phyloP scores from a whole-genome alignment of 2,329 filamentous ascomycete species.

The Ophiognomonia clavigignenti-juglandacearum region DNA sequence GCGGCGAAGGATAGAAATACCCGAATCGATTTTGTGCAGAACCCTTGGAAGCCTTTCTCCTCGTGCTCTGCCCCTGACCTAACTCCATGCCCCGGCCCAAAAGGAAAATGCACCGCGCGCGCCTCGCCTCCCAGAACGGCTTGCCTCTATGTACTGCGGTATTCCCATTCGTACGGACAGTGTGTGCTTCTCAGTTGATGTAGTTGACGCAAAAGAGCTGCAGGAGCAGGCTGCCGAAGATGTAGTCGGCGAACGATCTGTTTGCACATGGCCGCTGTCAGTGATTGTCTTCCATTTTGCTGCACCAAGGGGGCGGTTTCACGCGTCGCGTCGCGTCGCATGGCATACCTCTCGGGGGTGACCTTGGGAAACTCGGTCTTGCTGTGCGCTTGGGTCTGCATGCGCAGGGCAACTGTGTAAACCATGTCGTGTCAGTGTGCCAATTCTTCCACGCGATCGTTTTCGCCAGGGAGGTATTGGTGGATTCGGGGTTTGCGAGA shows the following conservation, averaged over 20 bases:
- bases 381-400: slow-evolving; percentile 85
- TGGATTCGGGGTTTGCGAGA: no score
- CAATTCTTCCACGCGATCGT: no score
- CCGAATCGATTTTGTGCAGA: slow-evolving; percentile 8
- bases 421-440: no score
- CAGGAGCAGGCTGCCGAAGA: slow-evolving; percentile 89
- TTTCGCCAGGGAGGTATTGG: no score
- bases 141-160: slow-evolving; percentile 12
- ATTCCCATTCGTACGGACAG: background rate
- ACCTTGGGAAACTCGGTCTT: slow-evolving; percentile 70
- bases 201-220: slow-evolving; percentile 99
- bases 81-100: no score
- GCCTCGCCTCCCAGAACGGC: background rate
- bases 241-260: slow-evolving; percentile 92
- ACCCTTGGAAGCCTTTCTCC: background rate
- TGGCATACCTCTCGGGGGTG: slow-evolving; percentile 76
- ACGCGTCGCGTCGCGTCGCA: no score
- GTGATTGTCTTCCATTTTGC: slow-evolving; percentile 17
- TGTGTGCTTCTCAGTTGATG: slow-evolving; percentile 69
- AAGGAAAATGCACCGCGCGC: no score
- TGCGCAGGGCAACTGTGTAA: slow-evolving; percentile 73
- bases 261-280: background rate
- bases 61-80: no score
- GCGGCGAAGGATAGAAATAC: slow-evolving; percentile 8
- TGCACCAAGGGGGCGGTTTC: no score